Base-by-base conservation (phyloP, 1,284 basidiomycete genomes). In the Melanopsichium pennsylvanicum region DNA sequence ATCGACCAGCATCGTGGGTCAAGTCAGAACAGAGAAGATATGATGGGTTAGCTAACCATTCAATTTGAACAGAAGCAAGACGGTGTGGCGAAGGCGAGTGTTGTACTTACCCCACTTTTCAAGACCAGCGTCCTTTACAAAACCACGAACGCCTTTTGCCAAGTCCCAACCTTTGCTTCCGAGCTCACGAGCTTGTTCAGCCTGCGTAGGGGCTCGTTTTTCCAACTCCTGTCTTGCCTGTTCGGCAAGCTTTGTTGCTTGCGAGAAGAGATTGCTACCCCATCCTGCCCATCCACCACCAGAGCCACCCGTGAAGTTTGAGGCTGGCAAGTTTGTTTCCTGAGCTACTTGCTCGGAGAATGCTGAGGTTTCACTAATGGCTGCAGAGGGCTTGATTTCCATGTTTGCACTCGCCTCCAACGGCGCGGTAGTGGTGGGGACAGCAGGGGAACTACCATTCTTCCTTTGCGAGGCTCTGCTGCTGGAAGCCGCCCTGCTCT, bases 251-350 rank as follows among this genome's bases (percentile, higher is more conserved):
- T 74, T 73, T 15, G 72, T 71, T 5, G 79, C 79, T 16, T 68
- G 67, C 1, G 69, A 68, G 54, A 87, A 88, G 70, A 86, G 87
- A 40, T 86, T 84, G 47, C 76, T 44, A 64, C 83, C 86, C 38
- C 85, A 87, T 10, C 84, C 90, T 7, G 84, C 90, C 29, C 86
- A 90, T 18, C 90, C 89, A 0, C 91, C 92, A 4, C 39, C 42
- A 6, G 90, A 91, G 2, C 91, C 92, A 4, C 39, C 42, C 6
- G 90, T 91, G 2, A 85, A 85, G 0, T 90, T 86, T 3, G 90
- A 89, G 0, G 83, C 88, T 2, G 50, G 31, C 31, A 46, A 10
- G 12, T 3, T 36, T 13, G 50, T 2, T 9, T 52, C 43, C 9
- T 38, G 36, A 1, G 86, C 88, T 27, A 82, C 56, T 4, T 45